Base-by-base conservation (phyloP, 768 basidiomycete species). In the Pisolithus orientalis region DNA sequence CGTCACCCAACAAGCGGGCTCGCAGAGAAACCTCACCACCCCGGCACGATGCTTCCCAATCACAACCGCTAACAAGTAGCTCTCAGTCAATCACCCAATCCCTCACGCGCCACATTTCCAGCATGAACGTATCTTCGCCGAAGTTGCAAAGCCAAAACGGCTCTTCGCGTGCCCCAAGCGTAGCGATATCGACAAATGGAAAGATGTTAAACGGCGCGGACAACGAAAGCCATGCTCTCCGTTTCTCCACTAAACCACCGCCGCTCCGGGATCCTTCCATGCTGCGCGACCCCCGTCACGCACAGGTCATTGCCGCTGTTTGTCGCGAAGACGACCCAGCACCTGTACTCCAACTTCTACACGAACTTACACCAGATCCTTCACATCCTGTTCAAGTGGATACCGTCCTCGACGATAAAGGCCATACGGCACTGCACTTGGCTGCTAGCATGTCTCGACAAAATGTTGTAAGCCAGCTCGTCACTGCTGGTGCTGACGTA, bases 351-450 rank as follows among this genome's bases (percentile, higher is more conserved):
- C 79, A 85, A 45, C 70, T 84, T 27, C 68, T 91, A 21, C 84
- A 84, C 42, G 84, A 84, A 64, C 75, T 85, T 21, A 73, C 79
- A 6, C 72, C 79, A 1, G 65, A 76, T 49, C 62, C 69, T 14
- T 62, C 66, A 24, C 51, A 62, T 16, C 62, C 67, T 6, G 50
- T 62, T 37, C 90, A 94, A 53, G 72, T 91, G 45, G 89, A 98
- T 63, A 76, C 80, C n/a, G 76, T 95, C 39, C 79, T 99, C 39
- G 96, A 99, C 61, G 91, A 96, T 57, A 87, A 93, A 61, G 91
- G 92, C 0, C 96, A 99, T 66, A 92, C 94, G 0, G 87, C 94
- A 9, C 75, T 99, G 13, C 96, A 99, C 65, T 79, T 97, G 55
- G 94, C 96, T 1, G 85, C 93, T 6, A 90, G 93, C 42, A 75